These are phyloP conservation scores for Fusarium sp. DNA, from an alignment of 2,329 filamentous ascomycete species.

Conservation along the genomic window DNA sequence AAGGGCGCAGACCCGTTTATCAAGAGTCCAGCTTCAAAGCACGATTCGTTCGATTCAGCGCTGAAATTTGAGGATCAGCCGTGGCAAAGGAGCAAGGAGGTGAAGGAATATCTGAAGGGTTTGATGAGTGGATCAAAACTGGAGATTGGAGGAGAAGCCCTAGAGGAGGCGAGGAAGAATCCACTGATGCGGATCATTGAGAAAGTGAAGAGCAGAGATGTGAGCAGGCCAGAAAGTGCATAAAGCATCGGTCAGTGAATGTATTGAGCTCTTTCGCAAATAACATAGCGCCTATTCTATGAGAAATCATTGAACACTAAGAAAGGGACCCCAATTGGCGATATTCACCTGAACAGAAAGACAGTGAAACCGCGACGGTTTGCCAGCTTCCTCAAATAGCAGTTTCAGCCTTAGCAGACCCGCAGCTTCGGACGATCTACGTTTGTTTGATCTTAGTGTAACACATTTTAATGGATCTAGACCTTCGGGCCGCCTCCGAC, in stretches of 20 bases:
- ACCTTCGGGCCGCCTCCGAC: background rate
- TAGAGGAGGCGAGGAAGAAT: background rate
- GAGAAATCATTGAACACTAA: background rate
- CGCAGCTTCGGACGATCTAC: background rate
- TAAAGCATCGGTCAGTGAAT: background rate
- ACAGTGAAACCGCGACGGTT: background rate
- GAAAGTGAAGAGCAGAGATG: background rate
- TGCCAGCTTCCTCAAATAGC: background rate
- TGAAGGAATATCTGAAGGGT: background rate
- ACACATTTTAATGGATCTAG: background rate
- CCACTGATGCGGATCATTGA: background rate
- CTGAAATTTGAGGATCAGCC: background rate
- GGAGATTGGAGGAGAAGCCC: background rate
- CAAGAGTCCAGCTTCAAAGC: rapidly evolving
- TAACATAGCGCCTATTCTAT: too few relatives aligned
- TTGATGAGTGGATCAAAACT: background rate
- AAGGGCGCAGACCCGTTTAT: background rate
- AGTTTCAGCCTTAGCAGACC: background rate
- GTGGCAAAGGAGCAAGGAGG: background rate
- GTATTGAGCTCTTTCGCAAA: too few relatives aligned
- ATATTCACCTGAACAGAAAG: rapidly evolving
- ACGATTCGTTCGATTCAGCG: rapidly evolving
- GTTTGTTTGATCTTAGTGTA: background rate
- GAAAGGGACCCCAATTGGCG: background rate
- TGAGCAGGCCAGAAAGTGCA: background rate